phyloP scores from a whole-genome alignment of 2,329 filamentous ascomycete species.

The Fusarium sp. region DNA sequence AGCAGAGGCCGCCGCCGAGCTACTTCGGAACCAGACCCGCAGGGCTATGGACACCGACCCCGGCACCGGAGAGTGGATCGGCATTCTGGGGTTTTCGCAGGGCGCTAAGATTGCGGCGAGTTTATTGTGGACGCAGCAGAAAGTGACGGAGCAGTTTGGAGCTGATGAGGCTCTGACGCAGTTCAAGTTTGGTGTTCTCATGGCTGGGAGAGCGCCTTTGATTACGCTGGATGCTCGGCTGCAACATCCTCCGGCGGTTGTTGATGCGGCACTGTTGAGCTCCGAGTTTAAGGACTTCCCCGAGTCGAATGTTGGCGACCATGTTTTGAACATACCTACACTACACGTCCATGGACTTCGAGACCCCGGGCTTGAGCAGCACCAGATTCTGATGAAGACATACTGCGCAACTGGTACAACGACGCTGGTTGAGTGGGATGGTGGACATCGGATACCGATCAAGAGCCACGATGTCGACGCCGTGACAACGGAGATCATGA shows the following conservation, averaged over 20 bases:
- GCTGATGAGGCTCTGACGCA: constrained; percentile 28
- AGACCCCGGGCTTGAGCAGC: constrained; percentile 70
- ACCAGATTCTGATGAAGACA: constrained; percentile 59
- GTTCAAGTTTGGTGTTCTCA: constrained; percentile 51
- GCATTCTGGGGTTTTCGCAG: constrained; percentile 73
- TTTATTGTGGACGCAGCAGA: constrained; percentile 71
- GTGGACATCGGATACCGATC: constrained; percentile 75
- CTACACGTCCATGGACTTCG: constrained; percentile 58
- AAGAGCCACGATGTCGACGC: constrained; percentile 72
- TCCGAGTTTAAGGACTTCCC: constrained; percentile 52
- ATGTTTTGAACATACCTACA: constrained; percentile 48
- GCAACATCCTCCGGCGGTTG: constrained; percentile 61
- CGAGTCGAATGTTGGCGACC: constrained; percentile 56
- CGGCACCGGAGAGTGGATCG: constrained; percentile 68
- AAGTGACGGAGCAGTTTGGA: constrained; percentile 53
- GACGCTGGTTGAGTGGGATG: constrained; percentile 77
- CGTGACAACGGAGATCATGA: constrained; percentile 42
- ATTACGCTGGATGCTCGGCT: constrained; percentile 53
- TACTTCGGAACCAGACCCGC: constrained; percentile 53
- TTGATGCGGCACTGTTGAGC: constrained; percentile 37
- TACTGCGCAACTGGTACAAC: constrained; percentile 68
- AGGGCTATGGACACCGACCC: constrained; percentile 64
- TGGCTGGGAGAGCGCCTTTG: constrained; percentile 49
- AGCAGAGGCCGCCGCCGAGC: constrained; percentile 52
- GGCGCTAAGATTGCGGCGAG: constrained; percentile 71